Conservation (phyloP, 179 eudicot species). For the Amaranthus tricolor region DNA sequence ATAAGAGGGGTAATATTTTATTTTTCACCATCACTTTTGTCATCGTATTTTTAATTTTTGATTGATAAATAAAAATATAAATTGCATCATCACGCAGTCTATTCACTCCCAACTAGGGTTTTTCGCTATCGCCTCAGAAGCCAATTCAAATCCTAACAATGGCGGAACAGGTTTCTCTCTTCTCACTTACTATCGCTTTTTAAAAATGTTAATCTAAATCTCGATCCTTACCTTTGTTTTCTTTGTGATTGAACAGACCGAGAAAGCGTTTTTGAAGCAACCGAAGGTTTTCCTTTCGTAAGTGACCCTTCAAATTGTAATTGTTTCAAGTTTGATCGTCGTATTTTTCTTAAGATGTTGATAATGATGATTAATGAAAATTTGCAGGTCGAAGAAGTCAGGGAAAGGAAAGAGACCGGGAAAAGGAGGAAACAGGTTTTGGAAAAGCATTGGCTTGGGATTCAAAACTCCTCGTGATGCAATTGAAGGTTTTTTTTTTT, state of each 20-base stretch:
- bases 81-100: too few relatives aligned
- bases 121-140: not conserved
- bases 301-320: not conserved
- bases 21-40: too few relatives aligned
- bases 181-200: not conserved
- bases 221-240: not conserved
- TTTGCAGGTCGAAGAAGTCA: constrained; percentile 57
- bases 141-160: constrained; percentile 32
- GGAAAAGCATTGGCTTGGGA: constrained; percentile 68
- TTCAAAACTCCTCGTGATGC: constrained; percentile 88
- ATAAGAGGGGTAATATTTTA: too few relatives aligned
- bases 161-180: constrained; percentile 55
- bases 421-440: constrained; percentile 86
- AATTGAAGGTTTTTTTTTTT: constrained; percentile 43
- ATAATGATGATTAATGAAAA: not conserved
- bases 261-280: constrained; percentile 86
- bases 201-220: not conserved
- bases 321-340: not conserved
- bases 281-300: constrained; percentile 76
- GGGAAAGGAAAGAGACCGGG: constrained; percentile 89
- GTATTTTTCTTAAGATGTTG: not conserved
- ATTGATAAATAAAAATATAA: too few relatives aligned
- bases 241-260: constrained; percentile 43
- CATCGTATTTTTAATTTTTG: too few relatives aligned
- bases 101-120: constrained; percentile 13